Evolutionary conservation across 345 rosid species (phyloP), one percentile per base, ranked within the genome.

Genomic region (Theobroma cacao): DNA sequence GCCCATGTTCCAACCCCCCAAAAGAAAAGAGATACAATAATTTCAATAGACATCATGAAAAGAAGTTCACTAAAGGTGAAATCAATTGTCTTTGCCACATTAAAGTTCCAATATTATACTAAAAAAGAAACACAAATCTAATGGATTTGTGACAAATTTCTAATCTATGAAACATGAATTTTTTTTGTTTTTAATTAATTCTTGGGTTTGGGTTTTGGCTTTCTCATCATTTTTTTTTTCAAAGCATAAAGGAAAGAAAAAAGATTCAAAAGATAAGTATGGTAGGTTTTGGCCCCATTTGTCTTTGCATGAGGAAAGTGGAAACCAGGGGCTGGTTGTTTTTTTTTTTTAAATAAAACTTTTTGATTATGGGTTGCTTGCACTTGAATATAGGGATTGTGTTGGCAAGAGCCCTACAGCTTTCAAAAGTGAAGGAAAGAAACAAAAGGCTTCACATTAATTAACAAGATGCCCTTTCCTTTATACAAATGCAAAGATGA

Each of bases 51-150:
- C 78, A 85, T 83, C 82, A 88, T 86, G 64, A 85, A 87, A 85
- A 84, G 88, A 89, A 86, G 85, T 80, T 80, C 86, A 85, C 72
- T 80, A 82, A 89, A 89, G 93, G 93, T 47, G 80, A 82, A 86
- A 85, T 85, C 79, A 77, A 83, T 75, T 36, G 63, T 74, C 75
- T 84, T n/a, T 74, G 80, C 77, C 78, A 56, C 80, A 79, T 73
- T 77, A 85, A 85, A 83, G 86, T 77, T 31, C 78, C 66, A 41
- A 75, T 70, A 75, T 34, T 69, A 24, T 45, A 80, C 75, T 80
- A 74, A n/a, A 58, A 50, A 68, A 64, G 63, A 75, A 47, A 80
- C 56, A 14, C 10, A 65, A 61, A 56, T 66, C 80, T 69, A 80
- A 40, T n/a, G 76, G 77, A 85, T 79, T 66, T 7, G 59, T 65